Percentiles rank a stretch among this genome's conserved stretches.
Evolutionary conservation across 345 rosid species (phyloP).

Genomic region (Hypericum androsaemum): DNA sequence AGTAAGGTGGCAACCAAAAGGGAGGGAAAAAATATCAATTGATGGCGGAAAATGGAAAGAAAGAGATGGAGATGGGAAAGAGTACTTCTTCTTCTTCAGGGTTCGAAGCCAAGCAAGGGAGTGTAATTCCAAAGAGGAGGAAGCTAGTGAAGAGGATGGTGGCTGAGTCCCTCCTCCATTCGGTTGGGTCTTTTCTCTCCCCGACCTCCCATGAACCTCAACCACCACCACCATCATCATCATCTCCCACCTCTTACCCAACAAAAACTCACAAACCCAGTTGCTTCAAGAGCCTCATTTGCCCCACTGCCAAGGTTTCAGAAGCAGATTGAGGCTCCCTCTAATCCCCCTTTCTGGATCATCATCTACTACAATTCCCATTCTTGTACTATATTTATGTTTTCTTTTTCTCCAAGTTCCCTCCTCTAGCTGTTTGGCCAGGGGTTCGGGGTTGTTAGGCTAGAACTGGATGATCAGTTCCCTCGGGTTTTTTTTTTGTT

Average conservation of each 20-base stretch:
- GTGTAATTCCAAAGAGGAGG: constrained; percentile 17
- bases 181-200: not conserved
- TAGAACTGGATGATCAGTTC: too few species aligned
- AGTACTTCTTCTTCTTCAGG: not conserved
- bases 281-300: too few species aligned
- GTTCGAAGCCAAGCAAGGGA: constrained; percentile 9
- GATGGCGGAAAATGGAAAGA: not conserved
- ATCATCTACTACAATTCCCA: not conserved
- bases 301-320: too few species aligned
- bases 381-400: not conserved
- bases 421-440: not conserved
- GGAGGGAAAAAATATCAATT: not conserved
- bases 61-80: not conserved
- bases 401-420: not conserved
- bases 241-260: too few species aligned
- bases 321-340: not conserved
- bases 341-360: not conserved
- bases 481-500: too few species aligned
- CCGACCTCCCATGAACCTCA: too few species aligned
- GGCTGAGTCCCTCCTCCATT: not conserved
- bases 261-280: too few species aligned
- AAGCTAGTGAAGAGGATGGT: constrained; percentile 13
- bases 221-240: too few species aligned
- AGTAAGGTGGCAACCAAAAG: not conserved
- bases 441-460: too few species aligned